Percentiles rank a stretch among this genome's conserved stretches.
phyloP scores from a whole-genome alignment of 768 basidiomycete species.

The Tulasnella sp. region DNA sequence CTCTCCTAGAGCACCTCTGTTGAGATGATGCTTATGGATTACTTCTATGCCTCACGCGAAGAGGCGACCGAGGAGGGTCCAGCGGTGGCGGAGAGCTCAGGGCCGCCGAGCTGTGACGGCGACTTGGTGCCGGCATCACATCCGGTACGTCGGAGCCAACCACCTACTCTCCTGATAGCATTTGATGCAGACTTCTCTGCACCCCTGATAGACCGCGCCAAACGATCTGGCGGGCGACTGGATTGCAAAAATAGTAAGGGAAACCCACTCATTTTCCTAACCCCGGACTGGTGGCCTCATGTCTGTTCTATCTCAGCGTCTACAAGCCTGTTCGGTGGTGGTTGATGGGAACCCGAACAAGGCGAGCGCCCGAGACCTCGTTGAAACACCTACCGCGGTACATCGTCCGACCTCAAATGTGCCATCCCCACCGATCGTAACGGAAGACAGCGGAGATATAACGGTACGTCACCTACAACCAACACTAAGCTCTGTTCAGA shows the following conservation, averaged over 20 bases:
- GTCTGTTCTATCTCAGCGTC: background rate
- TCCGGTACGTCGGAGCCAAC: background rate
- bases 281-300: background rate
- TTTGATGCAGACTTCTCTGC: background rate
- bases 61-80: background rate
- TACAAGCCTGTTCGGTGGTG: background rate
- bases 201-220: background rate
- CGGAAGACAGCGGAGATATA: background rate
- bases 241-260: background rate
- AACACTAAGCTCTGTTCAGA: too few species aligned
- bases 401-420: background rate
- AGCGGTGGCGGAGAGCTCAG: background rate
- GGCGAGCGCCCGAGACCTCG: background rate
- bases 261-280: background rate
- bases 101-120: background rate
- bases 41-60: background rate
- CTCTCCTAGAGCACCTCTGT: background rate
- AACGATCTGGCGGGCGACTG: background rate
- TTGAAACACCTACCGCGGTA: background rate
- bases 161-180: background rate
- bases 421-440: background rate
- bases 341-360: conserved; percentile 6
- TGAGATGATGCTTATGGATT: background rate
- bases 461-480: background rate
- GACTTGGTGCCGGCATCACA: background rate